Conservation (phyloP, 2,329 filamentous ascomycete genomes). For the Calonectria honghensis region DNA sequence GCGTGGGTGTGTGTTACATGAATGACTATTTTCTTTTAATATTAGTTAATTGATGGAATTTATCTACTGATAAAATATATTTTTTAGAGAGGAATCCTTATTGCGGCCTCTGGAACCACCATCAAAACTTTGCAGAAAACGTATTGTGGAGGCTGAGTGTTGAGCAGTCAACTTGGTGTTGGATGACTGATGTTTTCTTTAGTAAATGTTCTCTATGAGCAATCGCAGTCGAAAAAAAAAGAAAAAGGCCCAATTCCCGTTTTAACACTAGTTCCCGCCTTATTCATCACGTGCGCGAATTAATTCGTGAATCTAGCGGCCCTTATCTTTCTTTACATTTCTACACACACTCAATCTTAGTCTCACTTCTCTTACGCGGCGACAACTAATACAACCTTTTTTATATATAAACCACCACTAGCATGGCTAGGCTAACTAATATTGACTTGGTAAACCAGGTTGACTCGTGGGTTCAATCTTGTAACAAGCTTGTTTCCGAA, state of each 20-base stretch:
- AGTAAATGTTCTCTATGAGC: background rate
- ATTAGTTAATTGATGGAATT: background rate
- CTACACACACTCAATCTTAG: background rate
- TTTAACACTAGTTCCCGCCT: background rate
- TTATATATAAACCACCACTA: background rate
- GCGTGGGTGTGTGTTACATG: background rate
- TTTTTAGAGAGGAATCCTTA: background rate
- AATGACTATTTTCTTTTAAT: background rate
- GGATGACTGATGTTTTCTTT: constrained; percentile 26
- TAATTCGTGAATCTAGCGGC: constrained; percentile 2
- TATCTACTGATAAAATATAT: background rate
- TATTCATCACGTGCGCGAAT: constrained; percentile 23
- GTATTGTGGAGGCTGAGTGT: background rate
- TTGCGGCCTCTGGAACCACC: background rate
- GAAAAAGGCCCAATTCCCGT: background rate
- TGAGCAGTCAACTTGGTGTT: background rate
- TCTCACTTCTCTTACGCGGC: background rate
- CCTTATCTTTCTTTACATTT: constrained; percentile 9
- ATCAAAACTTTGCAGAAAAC: background rate
- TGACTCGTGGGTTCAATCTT: constrained; percentile 10
- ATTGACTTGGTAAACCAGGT: constrained; percentile 22
- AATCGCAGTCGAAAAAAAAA: background rate
- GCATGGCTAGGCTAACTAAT: background rate
- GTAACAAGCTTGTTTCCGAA: background rate
- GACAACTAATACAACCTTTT: background rate